Base-by-base conservation (phyloP, 352 stramenopile genomes). In the Pythium dissotocum region DNA sequence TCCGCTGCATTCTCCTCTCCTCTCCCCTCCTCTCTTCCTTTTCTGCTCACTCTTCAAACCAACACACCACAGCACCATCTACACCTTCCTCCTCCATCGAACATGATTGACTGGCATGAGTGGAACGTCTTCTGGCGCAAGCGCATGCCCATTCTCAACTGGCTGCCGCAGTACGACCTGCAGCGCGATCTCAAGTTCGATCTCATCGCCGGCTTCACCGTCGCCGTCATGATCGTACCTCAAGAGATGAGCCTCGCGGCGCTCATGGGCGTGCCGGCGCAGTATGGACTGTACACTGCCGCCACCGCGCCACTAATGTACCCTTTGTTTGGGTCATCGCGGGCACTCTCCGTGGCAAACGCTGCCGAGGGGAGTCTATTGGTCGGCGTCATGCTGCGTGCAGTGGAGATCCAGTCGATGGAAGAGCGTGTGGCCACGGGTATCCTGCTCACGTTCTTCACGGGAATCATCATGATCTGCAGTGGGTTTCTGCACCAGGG, bases 241-340 rank as follows among this genome's bases (percentile, higher is more conserved):
- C 91, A 98, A 63, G 87, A 92, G 28, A 97, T 98, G 79, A 91
- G 80, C 40, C 94, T 98, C 57, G 91, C 89, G 16, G 88, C 94
- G 59, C 77, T 98, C 12, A 97, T 97, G 85, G 79, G 78, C 30
- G 85, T 93, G 14, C 82, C 82, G 4, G 73, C 78, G 4, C 80
- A 90, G 36, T 90, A 90, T 69, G 82, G 85, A 9, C 73, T 93
- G 26, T 93, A 93, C 65, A 88, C 83, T 8, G 83, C 85, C 3
- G 85, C 85, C 8, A 73, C 87, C 24, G 84, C 87, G 8, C 87
- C 87, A 2, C 70, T 93, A n/a, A 69, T 91, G 30, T 93, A 93
- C 62, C 74, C 85, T 5, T 56, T 91, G 44, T 90, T 93, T 51
- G 85, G 85, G 6, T 88, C 85, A 2, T 93, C 85, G 1, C 64